Conservation (phyloP, 495 filamentous ascomycete species). For the Glarea lozoyensis region DNA sequence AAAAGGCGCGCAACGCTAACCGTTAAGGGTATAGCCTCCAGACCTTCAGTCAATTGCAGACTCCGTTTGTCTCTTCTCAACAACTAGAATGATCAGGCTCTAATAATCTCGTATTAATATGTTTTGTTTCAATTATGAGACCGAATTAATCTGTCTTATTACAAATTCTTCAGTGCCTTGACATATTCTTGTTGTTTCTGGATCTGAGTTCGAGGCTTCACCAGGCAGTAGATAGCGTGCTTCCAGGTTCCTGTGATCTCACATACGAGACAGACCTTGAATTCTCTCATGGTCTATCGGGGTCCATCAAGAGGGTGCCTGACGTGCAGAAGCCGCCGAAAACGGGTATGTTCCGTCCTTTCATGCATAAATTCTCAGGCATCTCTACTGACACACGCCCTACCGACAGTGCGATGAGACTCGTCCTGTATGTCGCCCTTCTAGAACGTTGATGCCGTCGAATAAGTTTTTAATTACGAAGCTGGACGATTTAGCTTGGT, state of each 20-base stretch:
- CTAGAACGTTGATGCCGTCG: not conserved
- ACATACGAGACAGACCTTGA: too few species aligned
- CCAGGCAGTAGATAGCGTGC: not conserved
- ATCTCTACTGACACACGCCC: not conserved
- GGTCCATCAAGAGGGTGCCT: slow-evolving; percentile 18
- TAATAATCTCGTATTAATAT: too few species aligned
- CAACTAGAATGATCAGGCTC: too few species aligned
- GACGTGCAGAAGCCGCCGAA: slow-evolving; percentile 25
- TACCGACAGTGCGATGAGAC: slow-evolving; percentile 23
- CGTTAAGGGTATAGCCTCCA: not conserved
- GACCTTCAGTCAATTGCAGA: not conserved
- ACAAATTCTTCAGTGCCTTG: too few species aligned
- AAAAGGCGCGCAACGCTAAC: slow-evolving; percentile 1
- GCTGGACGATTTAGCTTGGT: not conserved
- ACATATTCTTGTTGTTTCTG: too few species aligned
- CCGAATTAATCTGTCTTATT: too few species aligned
- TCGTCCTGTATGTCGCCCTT: slow-evolving; percentile 27
- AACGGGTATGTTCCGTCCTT: slow-evolving; percentile 21
- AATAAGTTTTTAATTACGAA: not conserved
- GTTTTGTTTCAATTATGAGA: too few species aligned
- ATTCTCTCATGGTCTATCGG: not conserved
- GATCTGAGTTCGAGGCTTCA: too few species aligned
- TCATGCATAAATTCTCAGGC: not conserved
- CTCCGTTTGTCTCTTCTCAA: not conserved
- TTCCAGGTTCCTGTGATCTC: not conserved